Conservation (phyloP, 1,284 basidiomycete genomes). For the Heterobasidion parviporum region DNA sequence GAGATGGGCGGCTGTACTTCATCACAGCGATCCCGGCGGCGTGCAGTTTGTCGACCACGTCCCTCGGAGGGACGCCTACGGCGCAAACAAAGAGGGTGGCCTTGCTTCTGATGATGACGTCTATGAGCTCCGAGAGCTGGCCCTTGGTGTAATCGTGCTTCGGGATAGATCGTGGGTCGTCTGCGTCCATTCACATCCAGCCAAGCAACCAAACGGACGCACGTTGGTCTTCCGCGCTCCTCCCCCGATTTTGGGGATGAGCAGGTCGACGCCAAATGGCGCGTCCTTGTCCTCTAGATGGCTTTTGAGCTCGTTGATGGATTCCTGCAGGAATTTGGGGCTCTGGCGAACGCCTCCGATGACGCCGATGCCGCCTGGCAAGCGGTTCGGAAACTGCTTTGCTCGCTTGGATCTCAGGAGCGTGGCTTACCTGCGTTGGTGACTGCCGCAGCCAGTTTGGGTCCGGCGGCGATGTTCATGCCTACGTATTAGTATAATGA, state of each 20-base stretch:
- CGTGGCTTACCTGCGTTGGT: conserved; percentile 54
- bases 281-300: conserved; percentile 65
- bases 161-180: neutral
- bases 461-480: conserved; percentile 83
- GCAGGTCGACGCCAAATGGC: conserved; percentile 78
- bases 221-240: conserved; percentile 78
- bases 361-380: conserved; percentile 68
- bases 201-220: conserved; percentile 10
- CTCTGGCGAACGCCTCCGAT: conserved; percentile 74
- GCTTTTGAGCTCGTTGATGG: conserved; percentile 62
- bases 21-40: conserved; percentile 73
- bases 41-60: conserved; percentile 76
- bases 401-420: neutral
- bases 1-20: conserved; percentile 50
- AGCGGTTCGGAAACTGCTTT: neutral
- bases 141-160: conserved; percentile 75
- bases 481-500: conserved; percentile 24
- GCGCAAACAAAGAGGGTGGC: conserved; percentile 79
- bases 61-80: conserved; percentile 78
- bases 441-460: conserved; percentile 69
- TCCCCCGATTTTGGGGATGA: conserved; percentile 74
- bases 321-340: conserved; percentile 55
- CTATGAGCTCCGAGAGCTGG: conserved; percentile 64
- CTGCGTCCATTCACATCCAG: neutral
- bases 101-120: conserved; percentile 73